Evolutionary conservation across 2,329 filamentous ascomycete species (phyloP), one percentile per base, ranked within the genome.

Genomic region (Paraconiothyrium sp.): DNA sequence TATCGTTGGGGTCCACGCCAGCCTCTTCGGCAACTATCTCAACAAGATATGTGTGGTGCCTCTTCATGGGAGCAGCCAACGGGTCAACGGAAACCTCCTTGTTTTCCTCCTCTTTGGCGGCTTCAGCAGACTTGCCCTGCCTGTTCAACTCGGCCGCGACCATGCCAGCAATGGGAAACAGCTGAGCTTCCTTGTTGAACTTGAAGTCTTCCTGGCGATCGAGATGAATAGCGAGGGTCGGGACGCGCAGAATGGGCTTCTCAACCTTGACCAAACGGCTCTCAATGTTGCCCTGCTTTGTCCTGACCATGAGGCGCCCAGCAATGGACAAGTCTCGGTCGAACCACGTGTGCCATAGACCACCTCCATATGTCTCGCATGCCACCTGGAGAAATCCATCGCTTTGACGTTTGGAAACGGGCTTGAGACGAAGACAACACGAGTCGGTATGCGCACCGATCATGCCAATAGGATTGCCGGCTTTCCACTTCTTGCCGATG

Each of bases 301-400:
- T 89, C 70, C 87, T 89, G 59, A 95, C 92, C 84, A 98, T 90
- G 14, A 92, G 92, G 62, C 95, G 87, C 9, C 95, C 95, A 35
- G 95, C 95, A 57, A 98, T 89, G 71, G 92, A 91, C 64, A 99
- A 83, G 78, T 99, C 95, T 54, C 95, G 90, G 79, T 99, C 95
- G 76, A 99, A 99, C 95, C 89, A 99, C 50, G 92, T 97, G 80
- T 97, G 94, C 94, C 94, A 98, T 73, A 98, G 90, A 59, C 95
- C 95, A 64, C 95, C 95, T 57, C 95, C 95, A 75, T 99, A 99
- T 1, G 93, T 94, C 84, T 99, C 95, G 55, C 97, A 94, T 57
- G 94, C 95, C 60, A 99, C 90, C 81, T 99, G 95, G 65, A 97
- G 81, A 79, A 95, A 99, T 13, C 94, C 94, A 67, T 92, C 91